phyloP scores from a whole-genome alignment of 169 alveolate genomes.

The Plasmodium gonderi region DNA sequence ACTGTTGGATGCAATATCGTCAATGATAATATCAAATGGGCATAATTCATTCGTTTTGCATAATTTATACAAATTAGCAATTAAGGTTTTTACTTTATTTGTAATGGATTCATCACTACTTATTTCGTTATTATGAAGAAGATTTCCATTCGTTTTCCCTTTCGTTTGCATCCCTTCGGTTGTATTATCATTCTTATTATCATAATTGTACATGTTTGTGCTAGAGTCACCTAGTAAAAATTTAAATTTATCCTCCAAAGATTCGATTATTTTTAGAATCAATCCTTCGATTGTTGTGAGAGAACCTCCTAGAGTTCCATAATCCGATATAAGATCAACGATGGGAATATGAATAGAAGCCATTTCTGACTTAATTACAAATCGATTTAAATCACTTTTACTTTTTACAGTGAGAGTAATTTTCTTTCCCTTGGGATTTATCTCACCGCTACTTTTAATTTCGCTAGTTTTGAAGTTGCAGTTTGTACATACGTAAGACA shows the following conservation, averaged over 20 bases:
- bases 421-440: constrained; percentile 92
- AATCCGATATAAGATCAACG: constrained; percentile 92
- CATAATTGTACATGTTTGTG: constrained; percentile 74
- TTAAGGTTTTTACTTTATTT: constrained; percentile 32
- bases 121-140: background rate
- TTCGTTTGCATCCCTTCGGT: constrained; percentile 77
- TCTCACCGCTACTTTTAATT: constrained; percentile 97
- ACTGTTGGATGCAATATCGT: constrained; percentile 94
- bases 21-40: constrained; percentile 90
- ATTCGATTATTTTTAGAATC: constrained; percentile 85
- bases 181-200: constrained; percentile 78
- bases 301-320: constrained; percentile 87
- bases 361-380: constrained; percentile 95
- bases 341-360: constrained; percentile 93
- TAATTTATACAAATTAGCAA: constrained; percentile 37
- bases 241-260: constrained; percentile 89
- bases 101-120: constrained; percentile 22
- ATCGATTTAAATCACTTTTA: constrained; percentile 94
- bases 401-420: constrained; percentile 86
- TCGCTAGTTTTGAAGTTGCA: constrained; percentile 96
- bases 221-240: constrained; percentile 95
- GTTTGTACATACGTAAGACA: constrained; percentile 93
- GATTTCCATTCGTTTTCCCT: constrained; percentile 43
- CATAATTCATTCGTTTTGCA: constrained; percentile 59
- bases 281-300: constrained; percentile 97